A percentile compares a stretch with the other conserved stretches of the same genome.
Conservation (phyloP, 768 basidiomycete genomes). For the Termitomyces bulborhizus region DNA sequence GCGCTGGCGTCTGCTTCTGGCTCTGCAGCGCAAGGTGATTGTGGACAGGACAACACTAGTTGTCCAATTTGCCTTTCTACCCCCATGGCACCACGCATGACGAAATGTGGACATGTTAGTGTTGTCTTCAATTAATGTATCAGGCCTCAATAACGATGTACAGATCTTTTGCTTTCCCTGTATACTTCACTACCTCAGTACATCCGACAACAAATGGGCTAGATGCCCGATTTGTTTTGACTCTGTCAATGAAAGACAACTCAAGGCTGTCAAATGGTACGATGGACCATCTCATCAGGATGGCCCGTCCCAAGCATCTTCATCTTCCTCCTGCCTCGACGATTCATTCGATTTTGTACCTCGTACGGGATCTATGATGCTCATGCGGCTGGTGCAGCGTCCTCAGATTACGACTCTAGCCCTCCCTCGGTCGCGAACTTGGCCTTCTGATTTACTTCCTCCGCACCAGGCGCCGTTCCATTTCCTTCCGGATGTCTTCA, state of each 20-base stretch:
- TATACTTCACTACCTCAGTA: conserved; percentile 84
- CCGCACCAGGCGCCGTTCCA: conserved; percentile 94
- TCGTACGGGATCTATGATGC: conserved; percentile 52
- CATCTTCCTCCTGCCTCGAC: conserved; percentile 37
- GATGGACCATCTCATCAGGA: conserved; percentile 40
- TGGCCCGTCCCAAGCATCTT: conserved; percentile 32
- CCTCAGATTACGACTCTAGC: conserved; percentile 95
- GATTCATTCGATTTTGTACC: conserved; percentile 32
- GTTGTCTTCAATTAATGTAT: conserved; percentile 2
- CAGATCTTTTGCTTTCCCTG: conserved; percentile 95
- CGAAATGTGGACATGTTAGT: conserved; percentile 96
- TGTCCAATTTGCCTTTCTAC: conserved; percentile 96
- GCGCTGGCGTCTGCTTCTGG: conserved; percentile 61
- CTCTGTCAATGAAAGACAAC: conserved; percentile 81
- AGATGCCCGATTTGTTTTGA: conserved; percentile 97
- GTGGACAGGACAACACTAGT: conserved; percentile 58
- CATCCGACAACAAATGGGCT: conserved; percentile 84
- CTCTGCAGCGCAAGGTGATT: conserved; percentile 31
- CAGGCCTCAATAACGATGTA: conserved; percentile 8
- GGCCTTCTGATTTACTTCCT: conserved; percentile 90
- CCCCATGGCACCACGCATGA: conserved; percentile 87
- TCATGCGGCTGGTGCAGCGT: conserved; percentile 87
- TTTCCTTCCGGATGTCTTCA: conserved; percentile 88
- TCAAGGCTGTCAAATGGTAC: conserved; percentile 92
- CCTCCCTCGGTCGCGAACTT: conserved; percentile 83